Evolutionary conservation across 2,329 filamentous ascomycete genomes (phyloP).

Genomic region (Polychaeton citri): DNA sequence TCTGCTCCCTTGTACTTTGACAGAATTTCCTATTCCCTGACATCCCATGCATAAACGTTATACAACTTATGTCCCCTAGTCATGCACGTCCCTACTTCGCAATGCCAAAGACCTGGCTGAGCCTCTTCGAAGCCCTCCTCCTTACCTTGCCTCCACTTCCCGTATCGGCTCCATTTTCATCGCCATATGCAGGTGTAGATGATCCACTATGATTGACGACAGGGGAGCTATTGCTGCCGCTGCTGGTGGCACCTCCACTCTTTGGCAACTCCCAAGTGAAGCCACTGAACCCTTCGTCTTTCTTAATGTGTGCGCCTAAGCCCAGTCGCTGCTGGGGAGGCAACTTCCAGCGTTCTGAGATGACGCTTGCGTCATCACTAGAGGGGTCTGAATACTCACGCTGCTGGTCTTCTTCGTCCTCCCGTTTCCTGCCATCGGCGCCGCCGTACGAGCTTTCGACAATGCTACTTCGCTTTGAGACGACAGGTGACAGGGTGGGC

Average conservation of each 20-base stretch:
- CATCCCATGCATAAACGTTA: no score
- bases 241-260: background rate
- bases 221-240: background rate
- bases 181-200: background rate
- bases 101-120: background rate
- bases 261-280: no score
- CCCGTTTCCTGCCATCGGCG: background rate
- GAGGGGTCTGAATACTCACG: background rate
- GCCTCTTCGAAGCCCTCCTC: background rate
- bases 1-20: no score
- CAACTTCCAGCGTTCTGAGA: conserved; percentile 1
- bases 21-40: no score
- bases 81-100: no score
- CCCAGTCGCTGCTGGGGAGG: conserved; percentile 2
- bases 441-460: background rate
- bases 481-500: no score
- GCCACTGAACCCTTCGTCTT: background rate
- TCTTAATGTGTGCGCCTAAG: conserved; percentile 1
- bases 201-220: no score
- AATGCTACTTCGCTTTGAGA: no score
- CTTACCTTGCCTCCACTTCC: no score
- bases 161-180: no score
- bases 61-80: no score
- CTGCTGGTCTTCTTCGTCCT: background rate
- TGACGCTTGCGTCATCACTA: background rate